phyloP scores from a whole-genome alignment of 2,329 filamentous ascomycete species.

The Colletotrichum sp. region DNA sequence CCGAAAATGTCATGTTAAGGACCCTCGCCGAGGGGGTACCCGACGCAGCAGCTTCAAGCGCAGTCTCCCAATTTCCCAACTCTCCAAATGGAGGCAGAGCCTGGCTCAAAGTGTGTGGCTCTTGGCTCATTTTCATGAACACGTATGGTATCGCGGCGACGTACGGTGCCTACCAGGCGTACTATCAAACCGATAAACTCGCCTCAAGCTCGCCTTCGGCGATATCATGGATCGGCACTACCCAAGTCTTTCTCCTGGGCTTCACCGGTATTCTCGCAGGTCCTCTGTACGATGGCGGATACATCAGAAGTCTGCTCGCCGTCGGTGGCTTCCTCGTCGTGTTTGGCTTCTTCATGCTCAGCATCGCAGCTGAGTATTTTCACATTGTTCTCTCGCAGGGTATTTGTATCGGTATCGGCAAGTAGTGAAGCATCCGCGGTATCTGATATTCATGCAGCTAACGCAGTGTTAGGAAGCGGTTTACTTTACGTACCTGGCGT shows the following conservation, averaged over 20 bases:
- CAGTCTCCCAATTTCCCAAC: background rate
- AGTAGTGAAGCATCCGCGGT: background rate
- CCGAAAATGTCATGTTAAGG: background rate
- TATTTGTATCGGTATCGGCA: background rate
- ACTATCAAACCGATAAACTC: constrained; percentile 44
- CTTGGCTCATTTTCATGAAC: constrained; percentile 54
- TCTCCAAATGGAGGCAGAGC: constrained; percentile 36
- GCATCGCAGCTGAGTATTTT: background rate
- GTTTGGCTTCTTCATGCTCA: background rate
- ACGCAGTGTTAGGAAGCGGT: background rate
- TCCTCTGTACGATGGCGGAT: constrained; percentile 51
- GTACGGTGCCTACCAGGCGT: constrained; percentile 59
- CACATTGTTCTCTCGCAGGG: background rate
- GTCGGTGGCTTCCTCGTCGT: background rate
- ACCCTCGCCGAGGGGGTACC: background rate
- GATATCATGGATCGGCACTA: constrained; percentile 52
- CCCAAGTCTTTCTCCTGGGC: constrained; percentile 52
- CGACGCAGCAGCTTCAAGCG: background rate
- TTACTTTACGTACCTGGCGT: background rate
- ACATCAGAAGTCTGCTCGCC: constrained; percentile 41
- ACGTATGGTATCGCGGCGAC: constrained; percentile 37
- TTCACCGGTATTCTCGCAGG: constrained; percentile 46
- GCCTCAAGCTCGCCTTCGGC: background rate
- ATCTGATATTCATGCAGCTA: background rate
- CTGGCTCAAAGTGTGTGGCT: constrained; percentile 53